Evolutionary conservation across 2,329 filamentous ascomycete genomes (phyloP), one percentile per base, ranked within the genome.

Genomic region (Penicillium polonicum): DNA sequence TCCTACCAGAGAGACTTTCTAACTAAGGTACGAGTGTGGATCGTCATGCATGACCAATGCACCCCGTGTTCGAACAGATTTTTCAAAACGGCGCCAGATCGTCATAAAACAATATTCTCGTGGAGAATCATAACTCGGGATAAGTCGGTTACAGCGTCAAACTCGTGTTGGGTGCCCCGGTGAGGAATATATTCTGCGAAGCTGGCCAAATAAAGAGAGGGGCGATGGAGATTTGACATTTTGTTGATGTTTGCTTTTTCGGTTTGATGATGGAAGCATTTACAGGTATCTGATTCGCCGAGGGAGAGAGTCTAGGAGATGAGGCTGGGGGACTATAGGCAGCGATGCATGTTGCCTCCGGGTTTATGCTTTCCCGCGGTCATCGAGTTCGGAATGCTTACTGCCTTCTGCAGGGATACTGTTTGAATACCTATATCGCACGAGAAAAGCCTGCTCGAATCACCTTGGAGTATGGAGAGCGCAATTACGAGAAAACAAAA

Each of bases 161-260:
- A 17, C 48, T 52, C 31, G 43, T 52, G 25, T 39, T 46, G 21
- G 48, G 46, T 39, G 13, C 17, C 43, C 50, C 17, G 38, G 19
- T 19, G 21, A 48, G 12, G 10, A 35, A 51, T 38, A 17, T 7
- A 42, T 38, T 17, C n/a, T 23, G 27, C 43, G 39, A 49, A 50
- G 35, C 42, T 21, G 41, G 19, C 52, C 23, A 27, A 46, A 29
- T n/a, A 36, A 36, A 44, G 43, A 55, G 19, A 41, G 39, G 35
- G 45, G 41, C 43, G 45, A 56, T 38, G 52, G n/a, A 44, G 39
- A 38, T 52, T 36, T 46, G 27, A 38, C 38, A 23, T 36, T 42
- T 35, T 12, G 21, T 23, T 41, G 21, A 55, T 58, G 25, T 62
- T 64, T 61, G 52, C 60, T 60, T 61, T 60, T 64, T 19, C 7